Evolutionary conservation across 306 rosid species (phyloP).

Genomic region (Cicer pinnatifidum): DNA sequence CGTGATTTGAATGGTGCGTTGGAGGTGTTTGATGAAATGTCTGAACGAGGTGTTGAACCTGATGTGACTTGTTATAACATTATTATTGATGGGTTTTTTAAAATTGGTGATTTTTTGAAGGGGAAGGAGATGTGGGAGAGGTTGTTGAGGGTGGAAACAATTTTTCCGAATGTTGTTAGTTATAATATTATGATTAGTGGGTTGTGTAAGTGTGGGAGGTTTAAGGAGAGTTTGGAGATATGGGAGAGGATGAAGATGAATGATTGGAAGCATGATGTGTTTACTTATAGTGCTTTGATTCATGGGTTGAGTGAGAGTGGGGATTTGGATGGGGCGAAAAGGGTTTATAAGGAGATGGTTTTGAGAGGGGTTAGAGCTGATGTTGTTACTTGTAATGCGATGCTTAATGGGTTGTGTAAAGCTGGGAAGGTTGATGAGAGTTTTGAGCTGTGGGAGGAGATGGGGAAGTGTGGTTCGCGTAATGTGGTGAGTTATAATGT

Average conservation of each 20-base stretch:
- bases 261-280: constrained; percentile 57
- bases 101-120: constrained; percentile 56
- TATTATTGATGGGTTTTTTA: constrained; percentile 79
- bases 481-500: constrained; percentile 74
- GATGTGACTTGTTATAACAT: constrained; percentile 87
- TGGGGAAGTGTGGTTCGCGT: constrained; percentile 59
- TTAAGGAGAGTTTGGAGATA: constrained; percentile 68
- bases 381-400: constrained; percentile 65
- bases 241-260: constrained; percentile 86
- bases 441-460: constrained; percentile 57
- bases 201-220: constrained; percentile 74
- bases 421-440: constrained; percentile 57
- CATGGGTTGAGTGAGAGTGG: constrained; percentile 74
- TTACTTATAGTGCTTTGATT: constrained; percentile 75
- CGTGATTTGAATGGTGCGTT: constrained; percentile 61
- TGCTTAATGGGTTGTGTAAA: constrained; percentile 68
- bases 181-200: constrained; percentile 91
- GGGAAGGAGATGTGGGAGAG: constrained; percentile 79
- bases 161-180: constrained; percentile 70
- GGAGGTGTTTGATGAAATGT: constrained; percentile 90
- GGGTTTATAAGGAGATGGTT: constrained; percentile 65
- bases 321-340: constrained; percentile 65
- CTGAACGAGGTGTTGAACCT: constrained; percentile 64
- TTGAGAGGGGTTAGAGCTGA: constrained; percentile 64
- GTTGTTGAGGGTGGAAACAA: constrained; percentile 55